Evolutionary conservation across 139 green algal genomes (phyloP), one percentile per base, ranked within the genome.

Genomic region (Chlamydomonas urium): DNA sequence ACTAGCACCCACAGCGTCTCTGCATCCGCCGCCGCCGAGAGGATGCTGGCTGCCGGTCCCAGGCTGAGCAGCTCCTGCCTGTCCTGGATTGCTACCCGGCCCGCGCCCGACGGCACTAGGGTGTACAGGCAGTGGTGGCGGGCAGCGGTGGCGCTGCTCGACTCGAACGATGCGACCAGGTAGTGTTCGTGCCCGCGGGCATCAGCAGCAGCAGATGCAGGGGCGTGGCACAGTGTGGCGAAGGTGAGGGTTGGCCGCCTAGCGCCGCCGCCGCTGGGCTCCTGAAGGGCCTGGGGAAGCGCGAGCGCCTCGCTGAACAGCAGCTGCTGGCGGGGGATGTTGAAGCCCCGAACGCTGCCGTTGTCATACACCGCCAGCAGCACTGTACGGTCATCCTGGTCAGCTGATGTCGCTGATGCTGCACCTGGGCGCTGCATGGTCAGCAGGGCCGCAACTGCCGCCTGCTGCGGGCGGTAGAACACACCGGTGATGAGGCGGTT

Each of bases 301-400:
- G 37, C 23, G 0, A 79, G 48, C 0, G 29, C 23, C 3, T 76
- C 66, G 23, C 45, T 75, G 45, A 70, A 71, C 21, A 83, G 4
- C 38, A 83, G 74, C n/a, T 70, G 53, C 0, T 63, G 31, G 4
- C 65, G 38, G 1, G 24, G 19, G 6, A 81, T 38, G 42, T 65
- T 72, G 61, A 75, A 88, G 28, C 67, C 72, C 1, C 76, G 74
- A 3, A 81, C 50, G 17, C 59, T 71, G 57, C 60, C 60, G 42
- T 85, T 74, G 2, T 82, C 79, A 62, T 88, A 81, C 4, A 75
- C 47, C 2, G 81, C 67, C 3, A 85, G 53, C 32, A 83, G 72
- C 2, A 73, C 57, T 47, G 4, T 1, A n/a, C 37, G 66, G 33
- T 47, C 28, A 14, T 2, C 19, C 45, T 38, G 47, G 26, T 29